These are phyloP conservation scores for Trapa incisa DNA, from an alignment of 345 rosid genomes.

Conservation along the genomic window DNA sequence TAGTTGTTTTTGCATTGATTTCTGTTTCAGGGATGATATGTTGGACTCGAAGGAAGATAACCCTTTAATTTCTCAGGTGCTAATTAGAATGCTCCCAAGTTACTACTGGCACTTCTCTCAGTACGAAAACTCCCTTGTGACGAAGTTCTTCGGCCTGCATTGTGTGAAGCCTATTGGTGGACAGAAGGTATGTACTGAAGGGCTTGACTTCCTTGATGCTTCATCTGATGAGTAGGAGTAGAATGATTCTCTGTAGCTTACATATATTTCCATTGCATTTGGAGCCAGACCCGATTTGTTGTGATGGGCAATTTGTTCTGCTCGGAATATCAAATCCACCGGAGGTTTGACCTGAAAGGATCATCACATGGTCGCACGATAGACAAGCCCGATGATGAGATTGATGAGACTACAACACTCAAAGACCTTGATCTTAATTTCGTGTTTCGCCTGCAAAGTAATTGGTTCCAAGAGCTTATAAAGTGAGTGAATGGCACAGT, in stretches of 20 bases:
- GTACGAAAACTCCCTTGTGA: conserved; percentile 77
- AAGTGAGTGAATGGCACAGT: conserved; percentile 29
- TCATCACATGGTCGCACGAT: conserved; percentile 93
- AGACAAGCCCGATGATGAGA: conserved; percentile 72
- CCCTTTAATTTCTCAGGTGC: conserved; percentile 39
- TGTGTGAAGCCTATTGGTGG: conserved; percentile 97
- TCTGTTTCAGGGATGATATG: not conserved
- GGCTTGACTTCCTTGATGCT: not conserved
- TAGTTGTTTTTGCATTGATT: conserved; percentile 10
- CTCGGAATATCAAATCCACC: conserved; percentile 83
- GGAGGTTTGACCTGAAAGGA: conserved; percentile 94
- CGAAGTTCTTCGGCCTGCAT: conserved; percentile 91
- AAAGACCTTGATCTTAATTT: conserved; percentile 92
- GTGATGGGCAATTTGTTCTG: conserved; percentile 98
- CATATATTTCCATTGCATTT: conserved; percentile 7
- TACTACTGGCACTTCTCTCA: conserved; percentile 57
- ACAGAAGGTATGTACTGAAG: conserved; percentile 51
- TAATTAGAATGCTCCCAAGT: conserved; percentile 83
- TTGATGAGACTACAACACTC: conserved; percentile 92
- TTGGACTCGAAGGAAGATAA: not conserved
- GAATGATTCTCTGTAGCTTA: not conserved
- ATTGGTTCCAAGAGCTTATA: conserved; percentile 80
- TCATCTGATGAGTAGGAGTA: not conserved
- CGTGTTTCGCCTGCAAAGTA: conserved; percentile 67
- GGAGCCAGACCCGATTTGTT: conserved; percentile 75